phyloP scores from a whole-genome alignment of 208 protist species.

The Leishmania gerbilli region DNA sequence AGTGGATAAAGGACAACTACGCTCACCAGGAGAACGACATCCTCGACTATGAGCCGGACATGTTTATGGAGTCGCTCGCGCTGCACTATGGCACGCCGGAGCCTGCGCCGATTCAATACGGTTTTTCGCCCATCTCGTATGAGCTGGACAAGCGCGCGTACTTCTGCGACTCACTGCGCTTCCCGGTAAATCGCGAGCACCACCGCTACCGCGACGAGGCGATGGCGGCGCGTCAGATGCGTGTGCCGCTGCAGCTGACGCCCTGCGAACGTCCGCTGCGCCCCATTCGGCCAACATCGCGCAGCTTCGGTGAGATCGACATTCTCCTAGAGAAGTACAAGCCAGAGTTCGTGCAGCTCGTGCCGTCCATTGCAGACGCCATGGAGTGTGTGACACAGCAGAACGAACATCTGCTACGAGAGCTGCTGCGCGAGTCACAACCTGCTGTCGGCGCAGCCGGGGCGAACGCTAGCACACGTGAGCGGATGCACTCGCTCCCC shows the following conservation, averaged over 20 bases:
- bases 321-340: conserved; percentile 82
- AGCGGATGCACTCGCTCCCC: conserved; percentile 24
- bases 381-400: conserved; percentile 54
- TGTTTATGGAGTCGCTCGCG: conserved; percentile 53
- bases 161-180: conserved; percentile 51
- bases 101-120: conserved; percentile 43
- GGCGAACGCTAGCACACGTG: conserved; percentile 6
- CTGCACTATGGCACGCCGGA: conserved; percentile 43
- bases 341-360: conserved; percentile 78
- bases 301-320: conserved; percentile 65
- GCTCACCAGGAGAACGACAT: conserved; percentile 39
- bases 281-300: conserved; percentile 9
- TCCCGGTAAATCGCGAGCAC: conserved; percentile 33
- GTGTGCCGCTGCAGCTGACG: conserved; percentile 57
- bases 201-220: conserved; percentile 34
- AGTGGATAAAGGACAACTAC: conserved; percentile 28
- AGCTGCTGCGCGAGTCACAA: conserved; percentile 20
- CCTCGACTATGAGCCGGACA: conserved; percentile 64
- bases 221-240: conserved; percentile 38
- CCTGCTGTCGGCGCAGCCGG: background rate
- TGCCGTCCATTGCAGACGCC: conserved; percentile 69
- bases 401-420: conserved; percentile 38
- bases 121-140: conserved; percentile 33
- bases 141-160: conserved; percentile 39
- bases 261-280: conserved; percentile 71